Base-by-base conservation (phyloP, 805 yeast species). In the Ogataea siamensis region DNA sequence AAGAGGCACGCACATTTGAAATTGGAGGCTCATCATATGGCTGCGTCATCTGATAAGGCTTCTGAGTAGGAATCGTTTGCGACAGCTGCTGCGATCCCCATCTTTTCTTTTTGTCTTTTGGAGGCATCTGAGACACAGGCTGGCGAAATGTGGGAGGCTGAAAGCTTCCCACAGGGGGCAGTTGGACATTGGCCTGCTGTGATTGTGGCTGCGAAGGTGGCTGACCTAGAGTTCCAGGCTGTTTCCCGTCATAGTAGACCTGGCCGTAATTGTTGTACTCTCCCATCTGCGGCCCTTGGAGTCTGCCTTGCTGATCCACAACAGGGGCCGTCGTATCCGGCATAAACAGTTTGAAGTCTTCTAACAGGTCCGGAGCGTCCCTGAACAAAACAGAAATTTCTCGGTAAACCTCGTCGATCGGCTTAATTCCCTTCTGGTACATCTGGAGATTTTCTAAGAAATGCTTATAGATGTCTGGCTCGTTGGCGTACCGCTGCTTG, bases 371-470 rank as follows among this genome's bases (percentile, higher is more conserved):
- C 0, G 98, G 98, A 9, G 96, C 95, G 52, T 87, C 86, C 43
- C 86, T 82, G 66, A 93, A 93, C 37, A 93, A 69, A 5, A 79
- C 72, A 1, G 96, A 84, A 2, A 93, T 96, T 58, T 93, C 97
- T 39, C 87, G 83, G 55, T 93, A 93, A 9, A 93, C 99, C 56
- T 93, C 98, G 35, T 87, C 82, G 37, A 93, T 93, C 32, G 96
- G 96, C 56, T 87, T 84, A 57, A 88, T 95, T 57, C 91, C 99
- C 47, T 95, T 79, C 67, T 93, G 99, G 59, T 91, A 93, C 31
- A 97, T 91, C 62, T 93, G 99, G 51, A 93, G 68, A 41, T 91
- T 93, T 60, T 93, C 99, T 63, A 94, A 69, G 52, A 93, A 93
- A 52, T 82, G 88, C 64, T 93, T 93, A 69, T 93, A 93, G 41